phyloP scores from a whole-genome alignment of 192 early-diverging fungal species.

The Entophlyctis luteolus region DNA sequence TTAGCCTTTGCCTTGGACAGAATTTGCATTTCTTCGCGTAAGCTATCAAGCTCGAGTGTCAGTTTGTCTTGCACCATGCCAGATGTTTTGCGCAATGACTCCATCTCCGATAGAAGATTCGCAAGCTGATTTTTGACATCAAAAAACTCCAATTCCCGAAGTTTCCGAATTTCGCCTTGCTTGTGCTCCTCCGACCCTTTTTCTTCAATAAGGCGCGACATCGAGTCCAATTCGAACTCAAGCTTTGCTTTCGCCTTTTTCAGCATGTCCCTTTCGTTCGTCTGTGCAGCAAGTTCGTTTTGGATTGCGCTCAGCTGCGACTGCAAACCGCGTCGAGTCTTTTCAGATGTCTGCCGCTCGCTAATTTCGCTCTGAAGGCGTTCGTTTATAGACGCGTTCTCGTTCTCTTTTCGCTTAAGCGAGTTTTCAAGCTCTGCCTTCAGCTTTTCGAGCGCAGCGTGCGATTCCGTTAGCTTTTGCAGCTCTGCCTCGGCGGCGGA shows the following conservation, averaged over 20 bases:
- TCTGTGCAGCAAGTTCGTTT: conserved; percentile 46
- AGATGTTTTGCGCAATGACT: conserved; percentile 41
- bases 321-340: conserved; percentile 46
- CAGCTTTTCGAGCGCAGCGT: conserved; percentile 36
- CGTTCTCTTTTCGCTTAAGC: conserved; percentile 45
- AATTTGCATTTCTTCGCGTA: conserved; percentile 37
- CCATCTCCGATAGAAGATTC: conserved; percentile 40
- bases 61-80: conserved; percentile 43
- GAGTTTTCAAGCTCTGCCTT: conserved; percentile 42
- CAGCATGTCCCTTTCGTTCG: conserved; percentile 45
- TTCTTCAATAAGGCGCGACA: conserved; percentile 45
- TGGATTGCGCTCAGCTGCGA: conserved; percentile 36
- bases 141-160: conserved; percentile 53
- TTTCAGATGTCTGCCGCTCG: conserved; percentile 50
- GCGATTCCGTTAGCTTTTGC: conserved; percentile 22
- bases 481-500: conserved; percentile 40
- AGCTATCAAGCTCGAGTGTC: conserved; percentile 46
- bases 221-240: conserved; percentile 42
- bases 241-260: conserved; percentile 49
- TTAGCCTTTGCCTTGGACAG: conserved; percentile 30
- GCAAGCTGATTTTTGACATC: conserved; percentile 44
- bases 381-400: conserved; percentile 38
- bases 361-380: conserved; percentile 29
- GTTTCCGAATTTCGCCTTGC: conserved; percentile 46
- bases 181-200: conserved; percentile 54